These are phyloP conservation scores for Fusarium algeriense DNA, from an alignment of 2,329 filamentous ascomycete species.

Conservation along the genomic window DNA sequence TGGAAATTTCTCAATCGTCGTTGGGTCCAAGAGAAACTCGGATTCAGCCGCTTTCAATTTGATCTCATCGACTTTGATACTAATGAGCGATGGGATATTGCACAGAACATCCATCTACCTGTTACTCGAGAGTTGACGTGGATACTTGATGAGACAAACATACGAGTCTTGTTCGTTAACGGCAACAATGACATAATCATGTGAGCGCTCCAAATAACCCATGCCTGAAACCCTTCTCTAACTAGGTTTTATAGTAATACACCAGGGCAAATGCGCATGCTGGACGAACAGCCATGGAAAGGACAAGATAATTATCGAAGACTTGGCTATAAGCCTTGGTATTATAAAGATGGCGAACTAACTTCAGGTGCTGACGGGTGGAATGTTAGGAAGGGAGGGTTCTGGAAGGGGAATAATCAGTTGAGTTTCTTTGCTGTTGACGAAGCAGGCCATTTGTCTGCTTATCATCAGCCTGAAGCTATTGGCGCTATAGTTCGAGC, in stretches of 20 bases:
- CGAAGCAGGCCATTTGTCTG: constrained; percentile 24
- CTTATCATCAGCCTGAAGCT: constrained; percentile 25
- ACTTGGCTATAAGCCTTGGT: constrained; percentile 1
- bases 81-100: constrained; percentile 13
- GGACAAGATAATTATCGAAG: not conserved
- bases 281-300: constrained; percentile 18
- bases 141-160: constrained; percentile 16
- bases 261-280: constrained; percentile 31
- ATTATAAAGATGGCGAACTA: constrained; percentile 16
- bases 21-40: constrained; percentile 30
- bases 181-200: constrained; percentile 31
- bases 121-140: constrained; percentile 24
- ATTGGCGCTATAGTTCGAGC: constrained; percentile 9
- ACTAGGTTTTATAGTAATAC: constrained; percentile 11
- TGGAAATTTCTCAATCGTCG: constrained; percentile 27
- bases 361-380: not conserved
- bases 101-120: constrained; percentile 20
- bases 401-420: constrained; percentile 28
- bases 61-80: constrained; percentile 21
- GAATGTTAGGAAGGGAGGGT: constrained; percentile 6
- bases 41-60: constrained; percentile 13
- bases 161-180: constrained; percentile 21
- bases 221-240: not conserved
- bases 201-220: not conserved
- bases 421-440: constrained; percentile 32